Evolutionary conservation across 2,329 filamentous ascomycete species (phyloP).

Genomic region (Phaeosphaeriaceae sp.): DNA sequence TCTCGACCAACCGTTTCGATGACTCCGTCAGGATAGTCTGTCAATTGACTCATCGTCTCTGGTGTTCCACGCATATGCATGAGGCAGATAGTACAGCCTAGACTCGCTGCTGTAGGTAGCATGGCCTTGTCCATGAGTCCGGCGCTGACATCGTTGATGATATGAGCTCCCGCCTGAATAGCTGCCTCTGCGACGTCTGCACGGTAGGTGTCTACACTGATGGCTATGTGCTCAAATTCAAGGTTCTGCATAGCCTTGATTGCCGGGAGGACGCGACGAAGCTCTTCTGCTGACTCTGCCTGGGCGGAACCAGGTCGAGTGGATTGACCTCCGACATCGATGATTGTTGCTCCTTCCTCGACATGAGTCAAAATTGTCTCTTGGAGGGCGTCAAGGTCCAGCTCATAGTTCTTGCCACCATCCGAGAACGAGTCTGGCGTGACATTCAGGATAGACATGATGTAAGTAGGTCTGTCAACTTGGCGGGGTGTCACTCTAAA

Average conservation of each 20-base stretch:
- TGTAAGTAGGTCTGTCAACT: conserved; percentile 63
- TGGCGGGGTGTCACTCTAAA: conserved; percentile 36
- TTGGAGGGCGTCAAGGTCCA: conserved; percentile 59
- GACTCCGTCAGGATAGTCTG: conserved; percentile 71
- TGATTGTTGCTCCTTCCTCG: conserved; percentile 76
- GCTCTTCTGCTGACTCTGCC: conserved; percentile 76
- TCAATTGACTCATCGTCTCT: conserved; percentile 75
- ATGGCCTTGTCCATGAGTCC: conserved; percentile 81
- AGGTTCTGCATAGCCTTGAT: conserved; percentile 75
- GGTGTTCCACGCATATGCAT: conserved; percentile 96
- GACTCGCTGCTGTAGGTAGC: conserved; percentile 78
- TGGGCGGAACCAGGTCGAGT: conserved; percentile 79
- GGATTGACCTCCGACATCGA: conserved; percentile 94
- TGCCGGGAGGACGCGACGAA: conserved; percentile 79
- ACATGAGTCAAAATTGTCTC: conserved; percentile 70
- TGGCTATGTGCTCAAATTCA: conserved; percentile 69
- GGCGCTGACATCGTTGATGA: conserved; percentile 94
- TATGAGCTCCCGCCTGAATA: conserved; percentile 80
- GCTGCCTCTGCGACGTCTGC: conserved; percentile 81
- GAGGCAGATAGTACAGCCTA: conserved; percentile 80
- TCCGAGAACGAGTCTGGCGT: conserved; percentile 98
- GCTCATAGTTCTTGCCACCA: conserved; percentile 66
- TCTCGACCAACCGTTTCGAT: conserved; percentile 72
- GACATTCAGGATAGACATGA: conserved; percentile 95
- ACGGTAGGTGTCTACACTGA: conserved; percentile 94